Evolutionary conservation across 495 filamentous ascomycete species (phyloP).

Genomic region (Neurospora sp.): DNA sequence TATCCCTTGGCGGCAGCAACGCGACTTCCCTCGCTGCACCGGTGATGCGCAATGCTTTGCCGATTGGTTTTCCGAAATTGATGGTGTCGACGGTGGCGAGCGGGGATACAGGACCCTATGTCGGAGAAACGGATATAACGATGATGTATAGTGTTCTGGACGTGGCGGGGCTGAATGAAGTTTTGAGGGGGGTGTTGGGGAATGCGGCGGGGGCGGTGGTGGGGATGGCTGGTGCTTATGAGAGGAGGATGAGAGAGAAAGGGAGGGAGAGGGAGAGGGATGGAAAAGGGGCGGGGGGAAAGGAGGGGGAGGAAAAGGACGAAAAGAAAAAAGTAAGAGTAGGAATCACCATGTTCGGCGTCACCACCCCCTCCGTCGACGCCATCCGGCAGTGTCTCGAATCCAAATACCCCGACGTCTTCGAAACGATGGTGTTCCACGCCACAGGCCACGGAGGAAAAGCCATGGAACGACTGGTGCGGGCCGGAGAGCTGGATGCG

Average conservation of each 20-base stretch:
- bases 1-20: constrained; percentile 47
- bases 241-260: constrained; percentile 4
- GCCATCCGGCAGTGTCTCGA: constrained; percentile 36
- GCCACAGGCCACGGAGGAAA: constrained; percentile 56
- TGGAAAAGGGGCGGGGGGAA: not conserved
- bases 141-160: constrained; percentile 65
- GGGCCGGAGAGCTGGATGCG: constrained; percentile 44
- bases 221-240: constrained; percentile 43
- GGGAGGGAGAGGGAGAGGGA: not conserved
- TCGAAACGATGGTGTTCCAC: constrained; percentile 58
- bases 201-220: constrained; percentile 52
- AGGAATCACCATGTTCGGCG: constrained; percentile 65
- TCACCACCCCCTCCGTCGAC: constrained; percentile 55
- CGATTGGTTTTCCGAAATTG: constrained; percentile 57
- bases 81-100: constrained; percentile 60
- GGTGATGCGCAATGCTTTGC: constrained; percentile 48
- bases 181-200: constrained; percentile 43
- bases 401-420: constrained; percentile 6
- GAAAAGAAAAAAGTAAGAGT: constrained; percentile 30
- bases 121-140: constrained; percentile 56
- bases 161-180: constrained; percentile 51
- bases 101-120: constrained; percentile 46
- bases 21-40: constrained; percentile 46
- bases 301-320: not conserved
- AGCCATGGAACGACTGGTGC: constrained; percentile 55